A percentile compares a stretch with the other conserved stretches of the same genome.
These are phyloP conservation scores for Rhynchospora pubera DNA, from an alignment of 176 grass and related monocot genomes.

Conservation along the genomic window DNA sequence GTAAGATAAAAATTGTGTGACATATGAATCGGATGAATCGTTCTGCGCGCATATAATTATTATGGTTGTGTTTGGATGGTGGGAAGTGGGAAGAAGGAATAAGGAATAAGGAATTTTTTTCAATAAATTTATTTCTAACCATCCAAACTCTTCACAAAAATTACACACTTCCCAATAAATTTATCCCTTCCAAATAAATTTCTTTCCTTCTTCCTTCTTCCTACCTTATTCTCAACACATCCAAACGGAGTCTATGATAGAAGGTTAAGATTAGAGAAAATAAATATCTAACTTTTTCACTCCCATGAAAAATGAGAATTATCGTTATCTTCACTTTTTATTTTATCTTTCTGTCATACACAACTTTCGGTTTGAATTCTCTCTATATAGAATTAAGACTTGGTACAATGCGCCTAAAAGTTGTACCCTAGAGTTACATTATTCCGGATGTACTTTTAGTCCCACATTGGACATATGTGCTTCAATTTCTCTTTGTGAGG, in stretches of 20 bases:
- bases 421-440: neutral
- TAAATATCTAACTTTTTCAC: neutral
- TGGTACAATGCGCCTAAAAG: neutral
- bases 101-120: no score
- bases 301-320: neutral
- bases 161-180: no score
- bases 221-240: no score
- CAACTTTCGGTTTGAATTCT: neutral
- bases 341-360: neutral
- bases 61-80: no score
- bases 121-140: no score
- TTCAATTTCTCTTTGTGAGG: neutral
- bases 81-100: no score
- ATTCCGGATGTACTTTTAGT: neutral
- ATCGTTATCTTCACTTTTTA: neutral
- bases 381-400: neutral
- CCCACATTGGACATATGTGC: neutral
- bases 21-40: neutral
- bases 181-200: no score
- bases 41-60: neutral
- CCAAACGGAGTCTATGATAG: no score
- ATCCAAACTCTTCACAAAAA: no score
- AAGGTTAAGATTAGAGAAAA: neutral
- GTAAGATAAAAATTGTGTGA: neutral
- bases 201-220: no score